A percentile compares a stretch with the other conserved stretches of the same genome.
Conservation (phyloP, 179 eudicot genomes). For the Heliamphora pulchella region DNA sequence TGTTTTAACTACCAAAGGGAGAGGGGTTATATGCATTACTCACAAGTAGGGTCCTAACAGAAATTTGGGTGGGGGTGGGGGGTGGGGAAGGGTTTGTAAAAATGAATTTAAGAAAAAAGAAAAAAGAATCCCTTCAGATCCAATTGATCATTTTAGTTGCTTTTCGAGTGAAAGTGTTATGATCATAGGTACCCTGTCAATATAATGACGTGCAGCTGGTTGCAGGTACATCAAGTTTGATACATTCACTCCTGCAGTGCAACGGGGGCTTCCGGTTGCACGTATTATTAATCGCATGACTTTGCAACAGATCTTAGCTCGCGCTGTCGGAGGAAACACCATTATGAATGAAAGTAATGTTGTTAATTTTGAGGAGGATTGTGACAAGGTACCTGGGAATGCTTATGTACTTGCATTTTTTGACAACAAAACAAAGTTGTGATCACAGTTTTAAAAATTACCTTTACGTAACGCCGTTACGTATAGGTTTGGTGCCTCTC, state of each 20-base stretch:
- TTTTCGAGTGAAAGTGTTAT: background rate
- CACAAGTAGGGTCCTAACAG: background rate
- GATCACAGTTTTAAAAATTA: too few species aligned
- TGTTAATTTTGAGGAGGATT: constrained; percentile 69
- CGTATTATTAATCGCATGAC: constrained; percentile 92
- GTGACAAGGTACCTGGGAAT: constrained; percentile 51
- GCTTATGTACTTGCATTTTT: background rate
- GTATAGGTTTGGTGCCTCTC: too few species aligned
- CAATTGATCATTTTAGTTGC: background rate
- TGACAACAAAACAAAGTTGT: background rate
- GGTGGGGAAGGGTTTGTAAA: too few species aligned
- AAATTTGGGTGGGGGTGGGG: too few species aligned
- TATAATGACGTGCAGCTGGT: constrained; percentile 21
- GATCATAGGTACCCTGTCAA: background rate
- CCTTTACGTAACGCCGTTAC: too few species aligned
- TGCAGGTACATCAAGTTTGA: constrained; percentile 93
- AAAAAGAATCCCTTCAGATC: background rate
- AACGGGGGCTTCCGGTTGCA: constrained; percentile 87
- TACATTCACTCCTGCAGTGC: constrained; percentile 96
- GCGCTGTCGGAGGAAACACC: constrained; percentile 68
- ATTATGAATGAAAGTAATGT: constrained; percentile 85
- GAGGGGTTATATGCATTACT: background rate
- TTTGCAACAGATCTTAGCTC: constrained; percentile 73
- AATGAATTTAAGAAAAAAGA: background rate
- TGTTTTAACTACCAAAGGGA: background rate